Base-by-base conservation (phyloP, 2,329 filamentous ascomycete genomes). In the Fusarium coicis region DNA sequence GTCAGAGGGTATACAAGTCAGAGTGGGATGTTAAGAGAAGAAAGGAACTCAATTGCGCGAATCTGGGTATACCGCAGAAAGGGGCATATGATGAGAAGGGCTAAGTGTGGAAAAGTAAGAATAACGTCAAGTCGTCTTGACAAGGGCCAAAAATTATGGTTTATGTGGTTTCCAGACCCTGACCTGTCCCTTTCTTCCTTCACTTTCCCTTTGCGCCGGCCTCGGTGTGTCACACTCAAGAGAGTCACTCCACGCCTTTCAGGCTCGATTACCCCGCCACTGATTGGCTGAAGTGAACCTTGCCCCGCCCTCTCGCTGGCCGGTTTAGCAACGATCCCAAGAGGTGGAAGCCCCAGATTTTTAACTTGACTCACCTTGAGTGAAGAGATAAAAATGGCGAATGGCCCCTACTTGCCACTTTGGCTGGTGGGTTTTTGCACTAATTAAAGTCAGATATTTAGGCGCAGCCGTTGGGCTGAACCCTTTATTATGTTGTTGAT, bases 201-300 rank as follows among this genome's bases (percentile, higher is more conserved):
- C 50, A 42, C 21, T 63, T 62, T 49, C 63, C 50, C 68, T 74
- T 76, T 74, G 69, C 69, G 73, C 76, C 76, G 76, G 74, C 75
- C 63, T 78, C 74, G 76, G 76, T 72, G 69, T 75, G 74, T 66
- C 69, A 72, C 69, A 68, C 67, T 67, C 62, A 21, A 66, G 61
- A 53, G 65, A 74, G 67, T 72, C 71, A 70, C 50, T 68, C 46
- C 58, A 73, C 73, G 57, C 72, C 75, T 78, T 34, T 26, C 39
- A 34, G 39, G 39, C n/a, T 66, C 43, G 61, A 78, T 73, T 77
- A 53, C 56, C 68, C 63, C 60, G 44, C 44, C 53, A 60, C 46
- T 76, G 63, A 78, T 78, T 78, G 76, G 76, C 68, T 32, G 59
- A 64, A 26, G 34, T 26, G 16, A n/a, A 23, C 39, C 7, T 4